A percentile compares a stretch with the other conserved stretches of the same genome.
Evolutionary conservation across 768 basidiomycete species (phyloP).

Genomic region (Termitomyces sp.): DNA sequence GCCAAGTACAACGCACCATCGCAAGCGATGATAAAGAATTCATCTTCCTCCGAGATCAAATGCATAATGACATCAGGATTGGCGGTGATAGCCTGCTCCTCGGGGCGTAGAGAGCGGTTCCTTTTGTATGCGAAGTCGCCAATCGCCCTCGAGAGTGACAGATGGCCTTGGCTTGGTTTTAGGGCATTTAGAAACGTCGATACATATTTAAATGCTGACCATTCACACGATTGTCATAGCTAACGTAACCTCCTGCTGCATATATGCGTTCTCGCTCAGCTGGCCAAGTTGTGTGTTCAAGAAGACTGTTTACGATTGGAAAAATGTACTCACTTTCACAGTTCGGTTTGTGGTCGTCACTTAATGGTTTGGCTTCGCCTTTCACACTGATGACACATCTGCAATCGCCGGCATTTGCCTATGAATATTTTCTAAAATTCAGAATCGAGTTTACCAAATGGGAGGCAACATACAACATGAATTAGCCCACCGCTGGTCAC

Average conservation of each 20-base stretch:
- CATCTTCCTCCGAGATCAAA: slow-evolving; percentile 80
- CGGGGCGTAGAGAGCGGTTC: slow-evolving; percentile 72
- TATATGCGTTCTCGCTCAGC: slow-evolving; percentile 83
- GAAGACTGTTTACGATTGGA: not conserved
- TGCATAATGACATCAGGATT: slow-evolving; percentile 89
- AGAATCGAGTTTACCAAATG: slow-evolving; percentile 1
- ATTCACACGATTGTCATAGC: slow-evolving; percentile 96
- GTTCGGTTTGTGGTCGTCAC: slow-evolving; percentile 93
- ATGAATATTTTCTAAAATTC: slow-evolving; percentile 12
- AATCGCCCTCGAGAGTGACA: slow-evolving; percentile 89
- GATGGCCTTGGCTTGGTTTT: slow-evolving; percentile 59
- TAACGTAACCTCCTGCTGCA: slow-evolving; percentile 89
- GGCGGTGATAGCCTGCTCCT: slow-evolving; percentile 91
- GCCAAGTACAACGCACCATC: slow-evolving; percentile 57
- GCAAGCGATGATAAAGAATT: slow-evolving; percentile 92
- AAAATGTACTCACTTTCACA: slow-evolving; percentile 51
- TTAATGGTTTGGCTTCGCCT: slow-evolving; percentile 83
- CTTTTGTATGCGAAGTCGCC: slow-evolving; percentile 99
- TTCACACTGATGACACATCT: slow-evolving; percentile 80
- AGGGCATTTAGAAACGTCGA: not conserved
- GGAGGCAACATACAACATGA: slow-evolving; percentile 55
- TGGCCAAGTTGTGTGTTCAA: slow-evolving; percentile 21
- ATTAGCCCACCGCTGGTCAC: slow-evolving; percentile 74
- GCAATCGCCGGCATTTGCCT: slow-evolving; percentile 99
- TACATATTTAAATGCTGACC: slow-evolving; percentile 40